phyloP scores from a whole-genome alignment of 768 basidiomycete species.

The Tricholoma matsutake region DNA sequence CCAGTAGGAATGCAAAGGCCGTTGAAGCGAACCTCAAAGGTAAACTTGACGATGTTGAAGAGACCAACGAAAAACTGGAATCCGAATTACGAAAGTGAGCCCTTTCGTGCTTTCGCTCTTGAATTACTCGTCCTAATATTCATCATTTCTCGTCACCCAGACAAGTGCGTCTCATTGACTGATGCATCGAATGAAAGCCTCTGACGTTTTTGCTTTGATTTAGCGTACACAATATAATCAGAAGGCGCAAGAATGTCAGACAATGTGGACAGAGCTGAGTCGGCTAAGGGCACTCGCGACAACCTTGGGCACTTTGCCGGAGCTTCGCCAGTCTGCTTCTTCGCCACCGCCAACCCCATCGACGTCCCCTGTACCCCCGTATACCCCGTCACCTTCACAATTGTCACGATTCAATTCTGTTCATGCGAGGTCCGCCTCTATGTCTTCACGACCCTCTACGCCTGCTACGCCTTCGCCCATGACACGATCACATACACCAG shows the following conservation, averaged over 20 bases:
- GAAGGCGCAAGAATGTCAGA: slow-evolving; percentile 71
- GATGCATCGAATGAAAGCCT: neutral
- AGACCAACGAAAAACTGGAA: slow-evolving; percentile 56
- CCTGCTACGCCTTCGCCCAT: slow-evolving; percentile 40
- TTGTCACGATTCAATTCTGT: slow-evolving; percentile 51
- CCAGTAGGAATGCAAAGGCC: slow-evolving; percentile 61
- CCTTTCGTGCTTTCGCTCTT: slow-evolving; percentile 10
- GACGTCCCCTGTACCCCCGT: slow-evolving; percentile 35
- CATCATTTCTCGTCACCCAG: slow-evolving; percentile 31
- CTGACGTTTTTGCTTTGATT: slow-evolving; percentile 13
- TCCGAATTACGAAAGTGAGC: slow-evolving; percentile 71
- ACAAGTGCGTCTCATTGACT: slow-evolving; percentile 50
- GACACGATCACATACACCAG: slow-evolving; percentile 40
- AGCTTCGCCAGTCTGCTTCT: slow-evolving; percentile 29
- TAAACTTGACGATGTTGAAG: slow-evolving; percentile 65
- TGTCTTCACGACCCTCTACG: slow-evolving; percentile 46
- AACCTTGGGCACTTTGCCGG: slow-evolving; percentile 34
- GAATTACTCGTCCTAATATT: slow-evolving; percentile 19
- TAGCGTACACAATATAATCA: slow-evolving; percentile 61
- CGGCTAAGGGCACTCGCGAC: slow-evolving; percentile 49
- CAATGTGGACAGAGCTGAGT: slow-evolving; percentile 62
- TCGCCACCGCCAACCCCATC: slow-evolving; percentile 34
- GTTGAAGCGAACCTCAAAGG: slow-evolving; percentile 59
- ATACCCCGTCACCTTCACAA: slow-evolving; percentile 38
- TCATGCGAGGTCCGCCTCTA: slow-evolving; percentile 58